A percentile compares a stretch with the other conserved stretches of the same genome.
These are phyloP conservation scores for Aotearoamyces nothofagi DNA, from an alignment of 2,329 filamentous ascomycete species.

Conservation along the genomic window DNA sequence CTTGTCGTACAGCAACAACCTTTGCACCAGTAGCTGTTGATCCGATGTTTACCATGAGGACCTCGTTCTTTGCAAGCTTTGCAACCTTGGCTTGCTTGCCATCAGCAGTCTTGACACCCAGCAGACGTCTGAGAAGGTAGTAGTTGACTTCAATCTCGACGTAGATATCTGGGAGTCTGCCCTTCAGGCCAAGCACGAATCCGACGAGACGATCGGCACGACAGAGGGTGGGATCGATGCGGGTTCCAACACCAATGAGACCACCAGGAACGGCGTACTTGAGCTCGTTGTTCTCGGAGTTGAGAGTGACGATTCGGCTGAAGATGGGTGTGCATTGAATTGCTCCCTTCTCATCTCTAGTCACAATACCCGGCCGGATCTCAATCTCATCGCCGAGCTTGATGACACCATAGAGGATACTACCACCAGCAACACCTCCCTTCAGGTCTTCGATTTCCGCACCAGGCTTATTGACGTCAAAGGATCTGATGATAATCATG, in stretches of 20 bases:
- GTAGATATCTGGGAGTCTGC: constrained; percentile 90
- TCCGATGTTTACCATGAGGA: constrained; percentile 99
- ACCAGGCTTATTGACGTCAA: constrained; percentile 99
- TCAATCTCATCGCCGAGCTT: constrained; percentile 98
- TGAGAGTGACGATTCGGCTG: constrained; percentile 85
- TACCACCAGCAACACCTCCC: constrained; percentile 95
- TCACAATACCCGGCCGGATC: constrained; percentile 96
- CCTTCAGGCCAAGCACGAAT: constrained; percentile 91
- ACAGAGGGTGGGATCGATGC: constrained; percentile 94
- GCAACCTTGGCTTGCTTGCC: constrained; percentile 99
- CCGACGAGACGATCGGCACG: constrained; percentile 97
- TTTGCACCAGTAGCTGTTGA: constrained; percentile 96
- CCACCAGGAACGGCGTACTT: constrained; percentile 97
- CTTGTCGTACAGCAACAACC: constrained; percentile 91
- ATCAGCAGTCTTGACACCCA: constrained; percentile 94
- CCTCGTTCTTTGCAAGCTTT: constrained; percentile 95
- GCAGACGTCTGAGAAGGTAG: constrained; percentile 84
- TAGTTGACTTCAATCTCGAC: constrained; percentile 99
- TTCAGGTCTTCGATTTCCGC: constrained; percentile 97
- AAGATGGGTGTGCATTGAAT: constrained; percentile 97
- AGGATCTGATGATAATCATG: constrained; percentile 98
- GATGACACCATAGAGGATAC: constrained; percentile 88
- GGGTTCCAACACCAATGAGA: constrained; percentile 94
- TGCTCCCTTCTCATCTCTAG: constrained; percentile 82
- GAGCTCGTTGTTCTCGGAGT: constrained; percentile 95